These are phyloP conservation scores for Westerdykella sp. DNA, from an alignment of 2,329 filamentous ascomycete species.

Conservation along the genomic window DNA sequence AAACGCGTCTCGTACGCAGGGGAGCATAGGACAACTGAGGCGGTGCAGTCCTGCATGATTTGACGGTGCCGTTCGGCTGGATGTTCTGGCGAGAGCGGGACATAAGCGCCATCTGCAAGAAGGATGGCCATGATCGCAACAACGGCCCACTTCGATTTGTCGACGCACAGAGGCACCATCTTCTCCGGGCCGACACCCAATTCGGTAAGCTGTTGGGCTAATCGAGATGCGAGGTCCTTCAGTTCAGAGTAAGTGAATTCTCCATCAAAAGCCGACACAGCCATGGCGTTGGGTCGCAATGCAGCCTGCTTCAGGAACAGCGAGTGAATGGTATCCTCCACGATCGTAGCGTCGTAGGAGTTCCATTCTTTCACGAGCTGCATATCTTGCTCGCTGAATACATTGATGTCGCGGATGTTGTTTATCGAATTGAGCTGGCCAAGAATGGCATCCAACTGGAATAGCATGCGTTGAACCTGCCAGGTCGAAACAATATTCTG, in stretches of 20 bases:
- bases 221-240: conserved; percentile 12
- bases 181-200: conserved; percentile 30
- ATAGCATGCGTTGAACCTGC: conserved; percentile 25
- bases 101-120: conserved; percentile 30
- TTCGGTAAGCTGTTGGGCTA: conserved; percentile 25
- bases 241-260: conserved; percentile 27
- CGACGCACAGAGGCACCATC: conserved; percentile 31
- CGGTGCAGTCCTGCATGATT: conserved; percentile 24
- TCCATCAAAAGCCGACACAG: conserved; percentile 26
- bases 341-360: conserved; percentile 10
- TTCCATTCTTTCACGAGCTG: conserved; percentile 23
- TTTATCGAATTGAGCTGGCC: conserved; percentile 19
- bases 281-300: conserved; percentile 13
- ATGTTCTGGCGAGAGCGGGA: conserved; percentile 25
- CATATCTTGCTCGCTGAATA: conserved; percentile 24
- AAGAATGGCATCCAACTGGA: conserved; percentile 25
- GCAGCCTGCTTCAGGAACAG: conserved; percentile 19
- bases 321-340: conserved; percentile 23
- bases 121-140: conserved; percentile 34
- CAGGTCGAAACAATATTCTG: conserved; percentile 22
- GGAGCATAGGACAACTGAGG: conserved; percentile 24
- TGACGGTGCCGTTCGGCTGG: conserved; percentile 21
- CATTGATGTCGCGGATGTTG: conserved; percentile 17
- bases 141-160: conserved; percentile 34
- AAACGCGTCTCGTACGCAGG: conserved; percentile 18